Evolutionary conservation across 1,284 basidiomycete species (phyloP).

Genomic region (Moniliophthora roreri): DNA sequence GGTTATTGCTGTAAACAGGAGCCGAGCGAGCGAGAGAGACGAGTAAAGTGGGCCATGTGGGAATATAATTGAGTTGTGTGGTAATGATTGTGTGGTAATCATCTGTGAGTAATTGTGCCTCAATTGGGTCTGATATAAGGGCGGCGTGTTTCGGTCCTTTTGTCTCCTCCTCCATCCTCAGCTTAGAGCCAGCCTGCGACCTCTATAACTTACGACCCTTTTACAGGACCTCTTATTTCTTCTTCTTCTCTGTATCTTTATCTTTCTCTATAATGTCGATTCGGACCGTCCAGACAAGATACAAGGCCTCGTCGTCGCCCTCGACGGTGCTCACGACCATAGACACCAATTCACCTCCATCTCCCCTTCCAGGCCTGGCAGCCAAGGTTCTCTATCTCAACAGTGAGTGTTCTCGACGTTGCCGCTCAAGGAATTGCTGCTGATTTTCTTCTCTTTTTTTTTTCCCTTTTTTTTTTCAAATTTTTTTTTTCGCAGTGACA

Average conservation of each 20-base stretch:
- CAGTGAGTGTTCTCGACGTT: conserved; percentile 1
- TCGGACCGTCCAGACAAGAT: conserved; percentile 10
- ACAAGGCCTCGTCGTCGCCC: conserved; percentile 1
- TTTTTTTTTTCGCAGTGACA: no score
- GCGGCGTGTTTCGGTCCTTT: background rate
- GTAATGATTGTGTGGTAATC: no score
- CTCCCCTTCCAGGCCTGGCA: conserved; percentile 3
- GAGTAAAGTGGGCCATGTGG: no score
- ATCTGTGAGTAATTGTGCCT: no score
- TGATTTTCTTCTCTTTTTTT: no score
- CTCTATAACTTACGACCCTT: conserved; percentile 2
- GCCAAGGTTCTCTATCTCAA: conserved; percentile 2
- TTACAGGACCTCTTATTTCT: background rate
- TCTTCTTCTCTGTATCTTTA: conserved; percentile 3
- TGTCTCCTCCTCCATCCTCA: conserved; percentile 4
- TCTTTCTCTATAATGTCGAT: conserved; percentile 11
- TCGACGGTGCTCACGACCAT: conserved; percentile 8
- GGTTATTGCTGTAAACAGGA: no score
- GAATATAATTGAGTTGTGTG: no score
- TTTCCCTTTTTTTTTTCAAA: no score
- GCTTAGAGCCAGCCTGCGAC: background rate
- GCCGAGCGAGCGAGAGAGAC: no score
- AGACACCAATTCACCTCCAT: conserved; percentile 8
- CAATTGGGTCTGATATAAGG: conserved; percentile 2
- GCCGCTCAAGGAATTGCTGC: no score